These are phyloP conservation scores for Clausena lansium DNA, from an alignment of 345 rosid species.

Conservation along the genomic window DNA sequence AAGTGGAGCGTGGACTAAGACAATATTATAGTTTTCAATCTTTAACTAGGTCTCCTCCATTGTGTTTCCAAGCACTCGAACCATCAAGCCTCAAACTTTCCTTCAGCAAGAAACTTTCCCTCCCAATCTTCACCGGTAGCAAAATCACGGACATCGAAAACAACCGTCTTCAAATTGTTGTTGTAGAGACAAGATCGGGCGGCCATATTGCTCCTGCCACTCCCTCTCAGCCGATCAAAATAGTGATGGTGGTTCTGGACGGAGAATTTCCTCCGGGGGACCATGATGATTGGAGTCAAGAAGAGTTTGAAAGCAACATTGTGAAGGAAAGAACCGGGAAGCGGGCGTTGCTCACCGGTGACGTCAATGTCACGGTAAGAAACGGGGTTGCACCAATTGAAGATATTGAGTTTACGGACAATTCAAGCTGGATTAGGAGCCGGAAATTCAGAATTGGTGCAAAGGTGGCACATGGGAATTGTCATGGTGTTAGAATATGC, in stretches of 20 bases:
- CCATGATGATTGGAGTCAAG: constrained; percentile 50
- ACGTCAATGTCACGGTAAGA: constrained; percentile 45
- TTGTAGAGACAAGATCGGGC: constrained; percentile 34
- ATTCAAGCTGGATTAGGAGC: constrained; percentile 87
- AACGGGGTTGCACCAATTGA: constrained; percentile 54
- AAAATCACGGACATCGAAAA: constrained; percentile 50
- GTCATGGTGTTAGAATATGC: constrained; percentile 45
- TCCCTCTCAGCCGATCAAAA: constrained; percentile 49
- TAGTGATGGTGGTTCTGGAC: constrained; percentile 69
- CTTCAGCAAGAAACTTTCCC: constrained; percentile 28
- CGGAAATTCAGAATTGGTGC: constrained; percentile 74
- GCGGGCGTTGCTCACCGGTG: constrained; percentile 87
- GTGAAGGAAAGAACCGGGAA: constrained; percentile 74
- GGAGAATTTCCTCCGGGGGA: constrained; percentile 63
- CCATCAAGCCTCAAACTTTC: constrained; percentile 39
- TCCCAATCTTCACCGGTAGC: constrained; percentile 64
- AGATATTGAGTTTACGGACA: constrained; percentile 77
- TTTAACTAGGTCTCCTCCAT: constrained; percentile 40
- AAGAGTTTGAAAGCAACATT: constrained; percentile 55
- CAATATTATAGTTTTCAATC: constrained; percentile 22
- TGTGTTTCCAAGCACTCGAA: constrained; percentile 41
- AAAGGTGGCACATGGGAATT: constrained; percentile 48
- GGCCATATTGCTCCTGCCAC: constrained; percentile 12
- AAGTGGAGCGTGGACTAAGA: constrained; percentile 55
- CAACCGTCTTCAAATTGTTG: constrained; percentile 48